Evolutionary conservation across 2,329 filamentous ascomycete genomes (phyloP), one percentile per base, ranked within the genome.

Genomic region (Pseudogymnoascus sp.): DNA sequence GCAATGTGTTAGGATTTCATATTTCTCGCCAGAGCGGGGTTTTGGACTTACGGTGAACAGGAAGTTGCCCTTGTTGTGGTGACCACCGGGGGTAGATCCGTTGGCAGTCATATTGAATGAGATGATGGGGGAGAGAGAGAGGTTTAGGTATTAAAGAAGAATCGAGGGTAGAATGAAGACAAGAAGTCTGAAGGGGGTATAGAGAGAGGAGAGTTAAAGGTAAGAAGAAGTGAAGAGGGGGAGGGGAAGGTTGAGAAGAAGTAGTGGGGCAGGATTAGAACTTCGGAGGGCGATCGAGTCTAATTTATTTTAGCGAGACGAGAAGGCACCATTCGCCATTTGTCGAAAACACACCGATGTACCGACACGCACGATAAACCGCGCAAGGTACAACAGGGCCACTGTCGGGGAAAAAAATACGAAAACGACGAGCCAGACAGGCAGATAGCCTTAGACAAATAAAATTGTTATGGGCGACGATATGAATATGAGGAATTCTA

Each of bases 31-130:
- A 37, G 19, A 58, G 21, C 52, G 29, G 49, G 29, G 52, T 49
- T 59, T 23, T 37, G 43, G 64, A 71, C 79, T 77, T 81, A 86
- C 84, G 73, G 90, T 94, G 84, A 93, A 93, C 69, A 93, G 85
- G 81, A 93, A 93, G 71, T 85, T 90, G 68, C 87, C 88, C 74
- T 81, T 76, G 70, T 85, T 83, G 75, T 81, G 78, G 75, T 80
- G 79, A 60, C 66, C 23, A 59, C 70, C 71, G 5, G 16, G 31
- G 69, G 75, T 74, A 68, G 55, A 35, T 59, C 55, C 55, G 55
- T 81, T 68, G 68, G 76, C 71, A 75, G 79, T 76, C 86, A 89
- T 89, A 79, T 74, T 86, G 80, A 77, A 62, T 65, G 26, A 58
- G 29, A 55, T 62, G 6, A 10, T 21, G 23, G 43, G 31, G 63